These are phyloP conservation scores for Globisporangium camurandrum DNA, from an alignment of 352 stramenopile genomes.

Conservation along the genomic window DNA sequence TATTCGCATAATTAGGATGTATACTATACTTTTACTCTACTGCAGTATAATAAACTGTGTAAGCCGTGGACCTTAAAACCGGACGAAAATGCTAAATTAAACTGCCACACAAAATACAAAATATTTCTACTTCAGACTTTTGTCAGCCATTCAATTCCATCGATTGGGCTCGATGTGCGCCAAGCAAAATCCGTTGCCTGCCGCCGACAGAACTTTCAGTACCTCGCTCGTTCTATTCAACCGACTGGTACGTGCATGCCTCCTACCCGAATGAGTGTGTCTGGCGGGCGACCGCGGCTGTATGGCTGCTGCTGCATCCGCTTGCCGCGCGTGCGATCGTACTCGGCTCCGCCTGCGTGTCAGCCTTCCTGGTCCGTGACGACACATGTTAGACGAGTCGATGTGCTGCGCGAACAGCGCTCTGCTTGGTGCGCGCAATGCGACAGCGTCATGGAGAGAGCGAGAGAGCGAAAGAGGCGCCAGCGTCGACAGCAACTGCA, in stretches of 20 bases:
- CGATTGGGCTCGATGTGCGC: constrained; percentile 52
- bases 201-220: constrained; percentile 65
- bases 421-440: background rate
- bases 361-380: background rate
- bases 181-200: constrained; percentile 15
- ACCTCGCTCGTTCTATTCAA: constrained; percentile 85
- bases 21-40: too few relatives aligned
- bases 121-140: too few relatives aligned
- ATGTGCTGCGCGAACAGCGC: background rate
- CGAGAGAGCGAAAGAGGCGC: too few relatives aligned
- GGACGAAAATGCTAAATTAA: too few relatives aligned
- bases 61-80: too few relatives aligned
- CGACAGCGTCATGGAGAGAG: too few relatives aligned
- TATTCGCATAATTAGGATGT: too few relatives aligned
- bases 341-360: background rate
- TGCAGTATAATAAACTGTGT: too few relatives aligned
- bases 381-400: background rate
- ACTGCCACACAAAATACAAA: too few relatives aligned
- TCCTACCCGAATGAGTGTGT: background rate
- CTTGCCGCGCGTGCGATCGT: background rate
- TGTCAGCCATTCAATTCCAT: too few relatives aligned
- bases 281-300: background rate
- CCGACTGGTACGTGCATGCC: constrained; percentile 68
- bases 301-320: background rate
- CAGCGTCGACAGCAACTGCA: too few relatives aligned